A percentile compares a stretch with the other conserved stretches of the same genome.
These are phyloP conservation scores for Ceratocystis colombiana DNA, from an alignment of 2,329 filamentous ascomycete species.

Conservation along the genomic window DNA sequence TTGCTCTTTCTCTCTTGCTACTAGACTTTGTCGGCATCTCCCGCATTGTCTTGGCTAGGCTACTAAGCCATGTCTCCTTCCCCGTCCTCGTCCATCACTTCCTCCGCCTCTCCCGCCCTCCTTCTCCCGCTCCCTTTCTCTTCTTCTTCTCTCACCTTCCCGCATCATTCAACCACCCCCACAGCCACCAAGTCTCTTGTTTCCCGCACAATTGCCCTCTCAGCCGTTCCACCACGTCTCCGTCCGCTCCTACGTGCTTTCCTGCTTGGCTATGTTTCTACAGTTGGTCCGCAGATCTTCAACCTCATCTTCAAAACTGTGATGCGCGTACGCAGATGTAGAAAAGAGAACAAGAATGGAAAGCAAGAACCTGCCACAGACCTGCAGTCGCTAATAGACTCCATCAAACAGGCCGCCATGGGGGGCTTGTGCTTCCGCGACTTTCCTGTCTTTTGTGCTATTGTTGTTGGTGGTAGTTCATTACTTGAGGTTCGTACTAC, in stretches of 20 bases:
- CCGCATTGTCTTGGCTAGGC: not conserved
- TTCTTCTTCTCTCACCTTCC: not conserved
- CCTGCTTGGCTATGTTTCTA: constrained; percentile 50
- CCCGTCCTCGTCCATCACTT: constrained; percentile 12
- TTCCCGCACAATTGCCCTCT: constrained; percentile 27
- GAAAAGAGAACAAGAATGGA: constrained; percentile 26
- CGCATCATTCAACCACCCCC: not conserved
- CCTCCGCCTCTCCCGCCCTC: not conserved
- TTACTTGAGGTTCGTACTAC: constrained; percentile 43
- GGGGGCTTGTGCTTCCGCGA: constrained; percentile 45
- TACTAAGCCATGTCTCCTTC: constrained; percentile 11
- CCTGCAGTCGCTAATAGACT: constrained; percentile 15
- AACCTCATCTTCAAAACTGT: constrained; percentile 45
- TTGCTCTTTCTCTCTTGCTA: not conserved
- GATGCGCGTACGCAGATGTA: constrained; percentile 31
- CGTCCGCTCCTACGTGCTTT: constrained; percentile 51
- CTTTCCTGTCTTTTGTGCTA: constrained; percentile 54
- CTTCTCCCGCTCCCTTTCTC: not conserved
- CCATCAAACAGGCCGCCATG: constrained; percentile 35
- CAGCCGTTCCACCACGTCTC: constrained; percentile 40
- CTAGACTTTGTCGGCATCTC: not conserved
- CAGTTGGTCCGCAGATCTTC: constrained; percentile 47
- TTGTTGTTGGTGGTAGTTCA: constrained; percentile 49
- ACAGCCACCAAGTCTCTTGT: constrained; percentile 20
- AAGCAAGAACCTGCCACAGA: not conserved